A percentile compares a stretch with the other conserved stretches of the same genome.
Conservation (phyloP, 208 protist species). For the Trichomonas tenax region DNA sequence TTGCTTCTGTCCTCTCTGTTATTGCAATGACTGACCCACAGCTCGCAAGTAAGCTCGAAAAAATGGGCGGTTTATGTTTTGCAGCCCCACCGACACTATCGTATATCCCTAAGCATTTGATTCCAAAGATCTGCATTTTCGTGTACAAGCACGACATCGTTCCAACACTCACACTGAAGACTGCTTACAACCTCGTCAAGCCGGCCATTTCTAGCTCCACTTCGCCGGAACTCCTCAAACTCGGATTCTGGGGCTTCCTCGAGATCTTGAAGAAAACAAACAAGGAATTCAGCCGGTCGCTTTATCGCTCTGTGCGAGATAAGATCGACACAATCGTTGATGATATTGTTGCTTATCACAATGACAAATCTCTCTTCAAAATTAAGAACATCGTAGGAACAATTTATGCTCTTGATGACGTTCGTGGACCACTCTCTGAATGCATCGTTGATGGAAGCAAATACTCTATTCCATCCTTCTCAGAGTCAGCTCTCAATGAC, state of each 20-base stretch:
- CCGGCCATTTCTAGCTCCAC: background rate
- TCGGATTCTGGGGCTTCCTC: background rate
- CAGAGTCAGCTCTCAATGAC: background rate
- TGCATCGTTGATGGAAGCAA: background rate
- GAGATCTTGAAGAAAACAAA: background rate
- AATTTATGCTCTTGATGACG: background rate
- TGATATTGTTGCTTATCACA: background rate
- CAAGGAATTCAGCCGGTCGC: background rate
- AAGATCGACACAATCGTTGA: background rate
- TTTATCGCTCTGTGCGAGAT: background rate
- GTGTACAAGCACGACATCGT: background rate
- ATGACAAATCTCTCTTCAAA: background rate
- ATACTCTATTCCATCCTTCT: background rate
- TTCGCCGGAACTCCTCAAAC: background rate
- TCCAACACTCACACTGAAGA: background rate
- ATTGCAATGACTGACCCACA: background rate
- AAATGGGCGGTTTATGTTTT: background rate
- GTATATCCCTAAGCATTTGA: background rate
- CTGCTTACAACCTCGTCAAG: background rate
- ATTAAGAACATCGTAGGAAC: background rate
- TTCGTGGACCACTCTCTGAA: background rate
- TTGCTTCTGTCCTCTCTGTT: background rate
- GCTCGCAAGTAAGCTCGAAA: background rate
- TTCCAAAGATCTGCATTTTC: background rate
- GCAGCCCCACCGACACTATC: background rate